Base-by-base conservation (phyloP, 148 eudicot genomes). In the Vaccinium corymbosum region DNA sequence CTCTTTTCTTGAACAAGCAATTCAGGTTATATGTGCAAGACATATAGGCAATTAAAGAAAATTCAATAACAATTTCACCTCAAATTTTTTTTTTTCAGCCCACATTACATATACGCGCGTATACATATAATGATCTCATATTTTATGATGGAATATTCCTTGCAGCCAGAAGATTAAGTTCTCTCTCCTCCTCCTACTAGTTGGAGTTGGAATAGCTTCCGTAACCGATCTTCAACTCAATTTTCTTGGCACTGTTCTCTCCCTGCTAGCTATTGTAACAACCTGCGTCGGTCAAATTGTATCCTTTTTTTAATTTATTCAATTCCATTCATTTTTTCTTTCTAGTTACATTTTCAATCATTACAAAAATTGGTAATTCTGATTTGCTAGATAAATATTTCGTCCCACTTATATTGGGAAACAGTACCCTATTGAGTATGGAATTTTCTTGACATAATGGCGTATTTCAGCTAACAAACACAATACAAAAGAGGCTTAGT, bases 261-360 rank as follows among this genome's bases (percentile, higher is more conserved):
- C 98, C 14, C 89, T 86, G 89, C 94, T 96, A 4, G 98, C 98
- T 49, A 94, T 96, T 62, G 32, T 89, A 59, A 94, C 98, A 13
- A 96, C 98, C 29, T 96, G 98, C 77, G 93, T 94, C 81, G 98
- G 95, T 3, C 98, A 96, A 83, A 96, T 96, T 85, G 98, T 96
- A 96, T 92, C 92, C 91, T 88, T 83, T 59, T 51, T 22, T 59
- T 22, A 27, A 15, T 27, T 57, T 14, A 7, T 64, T 1, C 1
- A 15, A 0, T 51, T 52, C n/a, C 59, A 42, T 79, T 79, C 14
- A 35, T 53, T 55, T 52, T 22, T 51, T 42, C 46, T 3, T 38
- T 42, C 46, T 3, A 42, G 46, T 42, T 42, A 42, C 46, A 42
- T 42, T 42, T 42, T 42, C 46, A 4, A 42, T 42, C 46, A 42